These are phyloP conservation scores for Fusarium decemcellulare DNA, from an alignment of 2,329 filamentous ascomycete species.

Conservation along the genomic window DNA sequence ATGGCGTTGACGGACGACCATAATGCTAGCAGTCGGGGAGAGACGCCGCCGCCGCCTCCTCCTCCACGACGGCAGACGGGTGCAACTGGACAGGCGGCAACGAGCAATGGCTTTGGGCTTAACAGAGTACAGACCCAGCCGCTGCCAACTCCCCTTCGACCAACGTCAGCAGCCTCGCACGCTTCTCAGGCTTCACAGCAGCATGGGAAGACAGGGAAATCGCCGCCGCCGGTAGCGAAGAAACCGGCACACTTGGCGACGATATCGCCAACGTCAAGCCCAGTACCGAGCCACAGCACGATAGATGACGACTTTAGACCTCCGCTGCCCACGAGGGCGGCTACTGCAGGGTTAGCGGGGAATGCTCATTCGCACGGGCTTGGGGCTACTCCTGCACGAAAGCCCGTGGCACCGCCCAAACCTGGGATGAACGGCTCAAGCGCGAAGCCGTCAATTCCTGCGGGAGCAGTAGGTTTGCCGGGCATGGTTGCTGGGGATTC, in stretches of 20 bases:
- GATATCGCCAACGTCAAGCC: slow-evolving; percentile 45
- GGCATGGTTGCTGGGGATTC: slow-evolving; percentile 37
- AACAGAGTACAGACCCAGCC: slow-evolving; percentile 47
- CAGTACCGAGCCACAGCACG: slow-evolving; percentile 33
- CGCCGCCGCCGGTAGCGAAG: slow-evolving; percentile 71
- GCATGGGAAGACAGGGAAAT: slow-evolving; percentile 53
- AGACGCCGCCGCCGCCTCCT: slow-evolving; percentile 62
- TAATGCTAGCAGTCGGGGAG: slow-evolving; percentile 40
- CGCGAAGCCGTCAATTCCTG: slow-evolving; percentile 30
- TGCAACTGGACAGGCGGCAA: slow-evolving; percentile 27
- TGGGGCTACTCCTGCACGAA: slow-evolving; percentile 38
- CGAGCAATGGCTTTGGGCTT: slow-evolving; percentile 33
- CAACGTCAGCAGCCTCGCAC: slow-evolving; percentile 54
- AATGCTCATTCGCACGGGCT: slow-evolving; percentile 26
- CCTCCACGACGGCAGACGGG: slow-evolving; percentile 59
- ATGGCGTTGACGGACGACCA: slow-evolving; percentile 60
- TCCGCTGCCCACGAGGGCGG: slow-evolving; percentile 41
- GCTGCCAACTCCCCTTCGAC: slow-evolving; percentile 48
- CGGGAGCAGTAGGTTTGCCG: slow-evolving; percentile 36
- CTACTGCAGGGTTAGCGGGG: slow-evolving; percentile 32
- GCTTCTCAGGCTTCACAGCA: slow-evolving; percentile 50
- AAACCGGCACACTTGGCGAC: slow-evolving; percentile 71
- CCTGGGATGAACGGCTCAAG: slow-evolving; percentile 39
- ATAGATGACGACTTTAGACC: slow-evolving; percentile 46
- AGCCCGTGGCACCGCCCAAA: slow-evolving; percentile 45